Percentiles rank a stretch among this genome's conserved stretches.
Conservation (phyloP, 2,329 filamentous ascomycete species). For the Microcyclosporella mali region DNA sequence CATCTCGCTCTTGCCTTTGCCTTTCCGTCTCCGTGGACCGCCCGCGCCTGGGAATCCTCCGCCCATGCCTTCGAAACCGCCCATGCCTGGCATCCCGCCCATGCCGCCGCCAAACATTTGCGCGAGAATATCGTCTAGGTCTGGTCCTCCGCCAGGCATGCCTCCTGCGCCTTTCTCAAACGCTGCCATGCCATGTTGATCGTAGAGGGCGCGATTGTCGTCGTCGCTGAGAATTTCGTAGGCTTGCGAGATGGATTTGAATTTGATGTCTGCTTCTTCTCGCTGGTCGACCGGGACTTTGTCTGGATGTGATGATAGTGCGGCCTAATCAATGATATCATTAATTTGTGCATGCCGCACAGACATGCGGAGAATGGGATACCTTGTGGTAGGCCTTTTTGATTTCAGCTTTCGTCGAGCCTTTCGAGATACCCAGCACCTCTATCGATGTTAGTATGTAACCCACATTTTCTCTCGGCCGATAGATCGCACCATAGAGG, state of each 20-base stretch:
- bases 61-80: slow-evolving; percentile 33
- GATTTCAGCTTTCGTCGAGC: slow-evolving; percentile 71
- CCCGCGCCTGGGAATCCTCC: slow-evolving; percentile 18
- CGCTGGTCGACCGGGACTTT: slow-evolving; percentile 86
- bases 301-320: slow-evolving; percentile 85
- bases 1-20: slow-evolving; percentile 75
- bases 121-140: slow-evolving; percentile 85
- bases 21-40: slow-evolving; percentile 33
- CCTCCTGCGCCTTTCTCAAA: slow-evolving; percentile 69
- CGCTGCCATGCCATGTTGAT: slow-evolving; percentile 89
- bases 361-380: not conserved
- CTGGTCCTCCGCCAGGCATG: slow-evolving; percentile 59
- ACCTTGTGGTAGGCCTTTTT: slow-evolving; percentile 97
- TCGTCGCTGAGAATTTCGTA: slow-evolving; percentile 98
- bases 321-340: slow-evolving; percentile 20
- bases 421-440: slow-evolving; percentile 68
- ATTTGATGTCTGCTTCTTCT: slow-evolving; percentile 78
- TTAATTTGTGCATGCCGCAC: no score
- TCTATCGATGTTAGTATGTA: slow-evolving; percentile 48
- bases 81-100: slow-evolving; percentile 45
- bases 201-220: slow-evolving; percentile 85
- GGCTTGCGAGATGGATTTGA: slow-evolving; percentile 87
- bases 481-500: slow-evolving; percentile 46
- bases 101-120: slow-evolving; percentile 79
- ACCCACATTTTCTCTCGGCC: not conserved